Percentiles rank a stretch among this genome's conserved stretches.
Evolutionary conservation across 2,329 filamentous ascomycete species (phyloP).

Genomic region (Penicillium sp.): DNA sequence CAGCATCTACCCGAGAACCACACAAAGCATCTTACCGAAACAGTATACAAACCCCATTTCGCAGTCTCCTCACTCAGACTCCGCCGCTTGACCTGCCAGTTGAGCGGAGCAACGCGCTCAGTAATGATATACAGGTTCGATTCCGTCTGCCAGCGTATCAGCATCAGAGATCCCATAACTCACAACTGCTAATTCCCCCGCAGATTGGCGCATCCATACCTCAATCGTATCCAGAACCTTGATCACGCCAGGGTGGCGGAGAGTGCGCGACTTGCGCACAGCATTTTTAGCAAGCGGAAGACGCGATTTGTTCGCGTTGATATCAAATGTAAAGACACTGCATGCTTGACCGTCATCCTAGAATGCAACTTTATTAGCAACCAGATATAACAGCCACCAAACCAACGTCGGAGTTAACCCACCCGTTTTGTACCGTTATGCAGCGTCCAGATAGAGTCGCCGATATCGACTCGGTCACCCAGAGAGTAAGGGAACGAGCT

Average conservation of each 20-base stretch:
- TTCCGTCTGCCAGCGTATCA: slow-evolving; percentile 62
- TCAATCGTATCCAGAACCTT: slow-evolving; percentile 93
- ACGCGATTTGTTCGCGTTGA: slow-evolving; percentile 70
- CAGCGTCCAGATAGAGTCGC: slow-evolving; percentile 93
- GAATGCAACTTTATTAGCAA: slow-evolving; percentile 12
- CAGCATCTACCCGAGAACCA: neutral
- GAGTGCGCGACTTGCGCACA: slow-evolving; percentile 83
- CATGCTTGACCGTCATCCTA: slow-evolving; percentile 92
- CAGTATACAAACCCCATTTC: slow-evolving; percentile 88
- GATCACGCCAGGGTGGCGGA: slow-evolving; percentile 90
- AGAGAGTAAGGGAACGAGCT: slow-evolving; percentile 89
- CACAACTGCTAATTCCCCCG: neutral
- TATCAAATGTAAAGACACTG: slow-evolving; percentile 95
- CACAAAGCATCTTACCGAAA: slow-evolving; percentile 57
- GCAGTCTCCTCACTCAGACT: slow-evolving; percentile 85
- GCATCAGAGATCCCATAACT: neutral
- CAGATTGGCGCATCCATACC: slow-evolving; percentile 47
- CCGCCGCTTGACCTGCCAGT: slow-evolving; percentile 85
- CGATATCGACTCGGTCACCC: slow-evolving; percentile 85
- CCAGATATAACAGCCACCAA: neutral
- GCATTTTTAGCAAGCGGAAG: slow-evolving; percentile 88
- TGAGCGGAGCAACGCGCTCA: slow-evolving; percentile 77
- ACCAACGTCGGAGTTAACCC: slow-evolving; percentile 17
- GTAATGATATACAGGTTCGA: slow-evolving; percentile 94
- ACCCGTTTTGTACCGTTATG: slow-evolving; percentile 91